Evolutionary conservation across 2,329 filamentous ascomycete genomes (phyloP).

Genomic region (Colletotrichum sublineola): DNA sequence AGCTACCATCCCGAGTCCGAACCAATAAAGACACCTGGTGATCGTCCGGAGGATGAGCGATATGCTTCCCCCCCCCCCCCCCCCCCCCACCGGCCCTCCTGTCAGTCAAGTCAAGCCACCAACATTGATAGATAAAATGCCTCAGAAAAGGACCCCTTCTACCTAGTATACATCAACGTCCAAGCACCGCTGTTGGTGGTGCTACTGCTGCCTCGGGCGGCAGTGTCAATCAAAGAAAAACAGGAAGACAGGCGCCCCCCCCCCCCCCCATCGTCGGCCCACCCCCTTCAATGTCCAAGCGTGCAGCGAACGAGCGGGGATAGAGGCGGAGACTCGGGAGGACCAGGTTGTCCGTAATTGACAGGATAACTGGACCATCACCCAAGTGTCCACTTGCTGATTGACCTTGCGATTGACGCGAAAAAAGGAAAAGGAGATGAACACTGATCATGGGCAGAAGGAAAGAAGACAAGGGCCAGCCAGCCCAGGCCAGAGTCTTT

Average conservation of each 20-base stretch:
- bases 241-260: background rate
- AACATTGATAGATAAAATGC: background rate
- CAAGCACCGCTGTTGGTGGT: background rate
- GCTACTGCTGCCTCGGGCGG: background rate
- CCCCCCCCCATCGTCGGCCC: no score
- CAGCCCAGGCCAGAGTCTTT: no score
- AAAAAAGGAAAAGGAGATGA: no score
- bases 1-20: background rate
- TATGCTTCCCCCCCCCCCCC: background rate
- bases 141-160: background rate
- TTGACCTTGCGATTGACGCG: no score
- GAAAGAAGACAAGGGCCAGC: no score
- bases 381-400: no score
- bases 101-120: background rate
- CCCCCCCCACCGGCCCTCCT: no score
- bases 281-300: background rate
- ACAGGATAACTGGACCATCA: no score
- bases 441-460: no score
- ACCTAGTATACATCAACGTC: background rate
- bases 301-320: background rate
- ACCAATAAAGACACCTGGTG: background rate
- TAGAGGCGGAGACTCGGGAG: background rate
- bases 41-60: background rate
- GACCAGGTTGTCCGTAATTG: no score
- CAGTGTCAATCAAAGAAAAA: background rate